Base-by-base conservation (phyloP, 225 moss, liverwort and hornwort species). In the Pseudoscleropodium purum region DNA sequence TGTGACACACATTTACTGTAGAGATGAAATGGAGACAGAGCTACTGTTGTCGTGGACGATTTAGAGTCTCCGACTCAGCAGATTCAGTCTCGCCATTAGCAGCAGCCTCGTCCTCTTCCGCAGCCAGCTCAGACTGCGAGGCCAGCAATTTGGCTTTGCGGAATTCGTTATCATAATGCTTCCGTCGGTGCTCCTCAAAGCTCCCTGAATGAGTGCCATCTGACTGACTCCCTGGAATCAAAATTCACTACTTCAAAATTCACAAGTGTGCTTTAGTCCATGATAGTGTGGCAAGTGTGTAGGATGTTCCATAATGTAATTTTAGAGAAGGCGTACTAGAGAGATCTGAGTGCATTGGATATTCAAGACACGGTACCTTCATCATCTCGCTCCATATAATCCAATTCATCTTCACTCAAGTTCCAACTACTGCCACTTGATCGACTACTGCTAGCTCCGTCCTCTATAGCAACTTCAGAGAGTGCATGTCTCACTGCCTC, bases 121-220 rank as follows among this genome's bases (percentile, higher is more conserved):
- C 84, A 85, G 92, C 72, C 67, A 93, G 82, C 80, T 93, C 93
- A 57, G 95, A 86, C 88, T 91, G 90, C 68, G 67, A 81, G 51
- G 85, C 82, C 73, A 98, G 84, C 91, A 91, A 88, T 87, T 99
- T 97, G 21, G 98, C 98, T 90, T 94, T 99, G 68, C 95, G 92
- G 78, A 91, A 96, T 82, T 99, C 98, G 86, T 96, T 96, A 83
- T 96, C 96, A 75, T 97, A 99, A 87, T 99, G 98, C 90, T 94
- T 96, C 33, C 97, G 95, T 89, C 98, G 92, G 79, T 95, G 96
- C 82, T 99, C 98, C 89, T 97, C 97, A 90, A 99, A 99, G 93
- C 96, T 99, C 93, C 92, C 91, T 10, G 95, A 91, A 64, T 93
- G 94, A 57, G 81, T 90, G 89, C 91, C 89, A 41, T 94, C 97